phyloP scores from a whole-genome alignment of 768 basidiomycete genomes.

The Clitopilus hobsonii region DNA sequence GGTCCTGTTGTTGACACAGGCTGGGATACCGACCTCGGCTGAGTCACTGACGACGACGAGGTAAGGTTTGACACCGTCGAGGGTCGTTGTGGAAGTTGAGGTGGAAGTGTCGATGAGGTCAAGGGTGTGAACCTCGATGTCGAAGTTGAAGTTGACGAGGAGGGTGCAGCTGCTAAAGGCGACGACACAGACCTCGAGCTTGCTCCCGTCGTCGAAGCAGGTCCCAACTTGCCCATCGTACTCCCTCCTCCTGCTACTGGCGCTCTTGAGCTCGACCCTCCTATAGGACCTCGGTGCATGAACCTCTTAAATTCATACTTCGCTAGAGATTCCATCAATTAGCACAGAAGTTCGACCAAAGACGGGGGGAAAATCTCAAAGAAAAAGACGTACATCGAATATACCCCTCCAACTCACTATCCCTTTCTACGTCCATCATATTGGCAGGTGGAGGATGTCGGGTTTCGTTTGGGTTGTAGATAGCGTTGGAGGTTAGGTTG shows the following conservation, averaged over 20 bases:
- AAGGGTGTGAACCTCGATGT: conserved; percentile 9
- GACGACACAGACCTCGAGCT: conserved; percentile 14
- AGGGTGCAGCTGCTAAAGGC: conserved; percentile 15
- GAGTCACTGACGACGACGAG: conserved; percentile 7
- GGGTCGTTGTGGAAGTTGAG: conserved; percentile 10
- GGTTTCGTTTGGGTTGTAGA: conserved; percentile 80
- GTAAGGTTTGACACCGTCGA: conserved; percentile 9
- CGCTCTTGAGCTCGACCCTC: conserved; percentile 27
- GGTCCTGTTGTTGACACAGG: conserved; percentile 13
- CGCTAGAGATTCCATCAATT: too few species aligned
- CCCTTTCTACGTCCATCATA: conserved; percentile 72
- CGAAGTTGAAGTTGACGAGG: conserved; percentile 14
- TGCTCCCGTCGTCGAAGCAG: conserved; percentile 34
- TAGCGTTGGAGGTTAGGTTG: conserved; percentile 74
- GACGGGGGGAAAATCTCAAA: not conserved
- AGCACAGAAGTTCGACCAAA: conserved; percentile 5
- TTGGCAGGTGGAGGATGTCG: conserved; percentile 81
- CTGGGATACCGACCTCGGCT: conserved; percentile 17
- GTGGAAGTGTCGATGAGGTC: not conserved
- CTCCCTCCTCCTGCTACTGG: too few species aligned
- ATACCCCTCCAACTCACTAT: conserved; percentile 88
- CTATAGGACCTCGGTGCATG: conserved; percentile 32
- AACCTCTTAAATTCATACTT: conserved; percentile 81
- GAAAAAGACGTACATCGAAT: conserved; percentile 63
- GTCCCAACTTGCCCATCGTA: conserved; percentile 43